Base-by-base conservation (phyloP, 2,329 filamentous ascomycete genomes). In the Colletotrichum gigasporum region DNA sequence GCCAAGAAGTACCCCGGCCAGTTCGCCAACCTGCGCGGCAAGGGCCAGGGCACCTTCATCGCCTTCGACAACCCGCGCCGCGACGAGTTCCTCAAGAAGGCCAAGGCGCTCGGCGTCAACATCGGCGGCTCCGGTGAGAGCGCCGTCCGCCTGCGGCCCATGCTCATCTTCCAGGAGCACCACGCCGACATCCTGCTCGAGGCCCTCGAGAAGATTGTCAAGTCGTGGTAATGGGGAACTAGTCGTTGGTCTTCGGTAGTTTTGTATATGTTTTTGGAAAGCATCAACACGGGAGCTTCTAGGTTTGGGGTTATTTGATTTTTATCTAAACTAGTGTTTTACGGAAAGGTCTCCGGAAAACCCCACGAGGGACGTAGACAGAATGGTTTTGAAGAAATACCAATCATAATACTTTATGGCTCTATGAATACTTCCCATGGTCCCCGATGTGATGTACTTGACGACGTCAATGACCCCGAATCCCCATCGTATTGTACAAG, bases 101-200 rank as follows among this genome's bases (percentile, higher is more conserved):
- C 91, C 67, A 97, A 97, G 89, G 81, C 79, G 6, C 82, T 92
- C 30, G 94, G 94, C 67, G 81, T 97, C 75, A 97, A 97, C 80
- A 92, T 97, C 75, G 94, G 94, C 66, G 94, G 94, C 53, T 91
- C 89, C 70, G 94, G 94, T 12, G 84, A 85, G 72, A 83, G 73
- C 56, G 93, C 94, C 26, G 91, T 97, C 11, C 83, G 94, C 52
- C 81, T 97, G 75, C 83, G 94, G 71, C 94, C 94, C 42, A 97
- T 97, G 94, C 81, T 97, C 71, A 90, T 94, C 73, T 96, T 97
- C 84, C 91, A 97, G 87, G 87, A 93, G 85, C 88, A 91, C 76
- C 95, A 98, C 79, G 94, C 91, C 20, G 92, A 97, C 79, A 89
- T 97, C 65, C 81, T 97, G 71, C 78, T 97, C 50, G 93, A 92